A percentile compares a stretch with the other conserved stretches of the same genome.
Evolutionary conservation across 2,329 filamentous ascomycete species (phyloP).

Genomic region (Apiospora sp.): DNA sequence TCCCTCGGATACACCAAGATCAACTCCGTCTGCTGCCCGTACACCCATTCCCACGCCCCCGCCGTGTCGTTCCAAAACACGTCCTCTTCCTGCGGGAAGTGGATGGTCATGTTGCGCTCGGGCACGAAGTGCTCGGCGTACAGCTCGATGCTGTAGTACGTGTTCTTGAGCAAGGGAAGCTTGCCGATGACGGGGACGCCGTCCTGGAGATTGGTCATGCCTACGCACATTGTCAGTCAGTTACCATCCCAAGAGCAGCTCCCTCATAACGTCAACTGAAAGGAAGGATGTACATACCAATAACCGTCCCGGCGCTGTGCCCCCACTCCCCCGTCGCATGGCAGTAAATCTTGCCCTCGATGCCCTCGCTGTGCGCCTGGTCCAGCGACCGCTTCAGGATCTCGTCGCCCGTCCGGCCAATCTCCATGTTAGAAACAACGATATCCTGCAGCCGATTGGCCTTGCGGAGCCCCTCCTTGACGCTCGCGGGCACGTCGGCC

Average conservation of each 20-base stretch:
- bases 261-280: neutral
- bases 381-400: slow-evolving; percentile 49
- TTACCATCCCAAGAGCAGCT: neutral
- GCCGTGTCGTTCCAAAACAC: slow-evolving; percentile 53
- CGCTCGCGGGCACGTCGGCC: slow-evolving; percentile 49
- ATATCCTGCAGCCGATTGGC: slow-evolving; percentile 59
- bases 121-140: slow-evolving; percentile 55
- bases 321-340: slow-evolving; percentile 61
- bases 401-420: slow-evolving; percentile 53
- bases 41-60: slow-evolving; percentile 56
- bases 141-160: slow-evolving; percentile 61
- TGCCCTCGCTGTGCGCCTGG: slow-evolving; percentile 52
- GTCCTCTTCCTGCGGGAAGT: slow-evolving; percentile 59
- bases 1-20: slow-evolving; percentile 43
- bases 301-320: slow-evolving; percentile 56
- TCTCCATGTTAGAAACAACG: slow-evolving; percentile 51
- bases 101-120: slow-evolving; percentile 52
- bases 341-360: slow-evolving; percentile 56
- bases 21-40: slow-evolving; percentile 55
- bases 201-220: slow-evolving; percentile 59
- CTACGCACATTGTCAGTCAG: slow-evolving; percentile 35
- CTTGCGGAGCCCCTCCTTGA: slow-evolving; percentile 53
- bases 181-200: slow-evolving; percentile 56
- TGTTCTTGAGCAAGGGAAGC: slow-evolving; percentile 52
- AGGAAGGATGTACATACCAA: slow-evolving; percentile 46